Percentiles rank a stretch among this genome's conserved stretches.
These are phyloP conservation scores for Pichia sp. DNA, from an alignment of 1,139 yeast species.

Conservation along the genomic window DNA sequence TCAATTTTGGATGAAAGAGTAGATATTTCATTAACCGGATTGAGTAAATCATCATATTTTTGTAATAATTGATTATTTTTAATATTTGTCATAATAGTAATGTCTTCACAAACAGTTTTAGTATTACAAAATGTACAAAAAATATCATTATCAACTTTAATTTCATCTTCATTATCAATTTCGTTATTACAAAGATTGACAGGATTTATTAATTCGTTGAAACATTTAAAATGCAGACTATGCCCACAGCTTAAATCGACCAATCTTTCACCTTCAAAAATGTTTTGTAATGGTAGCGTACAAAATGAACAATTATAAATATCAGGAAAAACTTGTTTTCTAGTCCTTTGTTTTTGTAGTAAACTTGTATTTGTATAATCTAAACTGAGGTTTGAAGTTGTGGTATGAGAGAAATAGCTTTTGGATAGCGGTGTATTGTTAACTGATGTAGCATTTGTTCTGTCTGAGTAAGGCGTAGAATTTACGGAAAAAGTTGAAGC, in stretches of 20 bases:
- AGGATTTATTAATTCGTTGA: slow-evolving; percentile 5
- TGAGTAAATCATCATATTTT: background rate
- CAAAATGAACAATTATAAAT: slow-evolving; percentile 16
- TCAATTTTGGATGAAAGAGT: slow-evolving; percentile 2
- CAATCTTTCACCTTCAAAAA: slow-evolving; percentile 18
- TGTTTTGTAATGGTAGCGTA: slow-evolving; percentile 13
- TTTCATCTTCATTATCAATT: background rate
- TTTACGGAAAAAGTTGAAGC: slow-evolving; percentile 1
- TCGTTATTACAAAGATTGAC: background rate
- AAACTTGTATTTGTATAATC: background rate
- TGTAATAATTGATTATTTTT: background rate
- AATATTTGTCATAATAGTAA: background rate
- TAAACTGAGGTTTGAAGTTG: background rate
- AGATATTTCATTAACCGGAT: slow-evolving; percentile 1
- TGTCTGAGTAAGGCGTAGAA: slow-evolving; percentile 8
- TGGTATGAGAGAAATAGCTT: background rate
- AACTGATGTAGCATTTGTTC: slow-evolving; percentile 2
- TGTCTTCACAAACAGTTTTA: slow-evolving; percentile 3
- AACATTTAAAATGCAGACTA: slow-evolving; percentile 17
- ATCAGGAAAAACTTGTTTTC: background rate
- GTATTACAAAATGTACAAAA: slow-evolving; percentile 15
- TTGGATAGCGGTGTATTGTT: slow-evolving; percentile 1
- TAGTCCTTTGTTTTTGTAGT: background rate
- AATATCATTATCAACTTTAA: slow-evolving; percentile 4
- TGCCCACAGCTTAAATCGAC: slow-evolving; percentile 19